Conservation (phyloP, 176 grass and related monocot genomes). For the Bothriochloa decipiens region DNA sequence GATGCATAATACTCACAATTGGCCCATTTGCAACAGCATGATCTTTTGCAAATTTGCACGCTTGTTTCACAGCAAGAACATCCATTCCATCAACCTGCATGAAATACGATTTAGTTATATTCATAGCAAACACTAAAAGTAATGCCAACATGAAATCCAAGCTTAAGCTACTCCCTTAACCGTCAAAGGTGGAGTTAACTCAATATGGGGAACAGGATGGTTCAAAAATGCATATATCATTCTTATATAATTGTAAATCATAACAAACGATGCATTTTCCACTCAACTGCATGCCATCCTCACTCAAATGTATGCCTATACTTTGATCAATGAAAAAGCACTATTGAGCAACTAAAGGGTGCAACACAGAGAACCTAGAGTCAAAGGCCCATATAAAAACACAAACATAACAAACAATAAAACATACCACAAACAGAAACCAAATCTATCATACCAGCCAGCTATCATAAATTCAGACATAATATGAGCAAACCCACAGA, state of each 20-base stretch:
- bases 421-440: neutral
- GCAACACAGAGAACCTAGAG: neutral
- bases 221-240: neutral
- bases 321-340: neutral
- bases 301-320: neutral
- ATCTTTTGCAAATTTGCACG: constrained; percentile 94
- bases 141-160: constrained; percentile 12
- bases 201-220: neutral
- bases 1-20: constrained; percentile 64
- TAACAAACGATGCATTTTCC: no score
- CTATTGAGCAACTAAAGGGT: neutral
- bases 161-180: neutral
- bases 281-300: neutral
- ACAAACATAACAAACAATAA: constrained; percentile 1
- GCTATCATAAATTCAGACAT: constrained; percentile 19
- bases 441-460: neutral
- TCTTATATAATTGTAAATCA: constrained; percentile 10
- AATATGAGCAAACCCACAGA: neutral
- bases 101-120: neutral
- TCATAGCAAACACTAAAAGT: constrained; percentile 1
- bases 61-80: constrained; percentile 96
- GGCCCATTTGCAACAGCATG: constrained; percentile 81
- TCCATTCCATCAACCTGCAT: constrained; percentile 96
- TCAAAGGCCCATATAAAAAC: neutral
- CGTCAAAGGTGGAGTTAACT: neutral